Percentiles rank a stretch among this genome's conserved stretches.
phyloP scores from a whole-genome alignment of 495 filamentous ascomycete genomes.

The Elaphomyces granulatus region DNA sequence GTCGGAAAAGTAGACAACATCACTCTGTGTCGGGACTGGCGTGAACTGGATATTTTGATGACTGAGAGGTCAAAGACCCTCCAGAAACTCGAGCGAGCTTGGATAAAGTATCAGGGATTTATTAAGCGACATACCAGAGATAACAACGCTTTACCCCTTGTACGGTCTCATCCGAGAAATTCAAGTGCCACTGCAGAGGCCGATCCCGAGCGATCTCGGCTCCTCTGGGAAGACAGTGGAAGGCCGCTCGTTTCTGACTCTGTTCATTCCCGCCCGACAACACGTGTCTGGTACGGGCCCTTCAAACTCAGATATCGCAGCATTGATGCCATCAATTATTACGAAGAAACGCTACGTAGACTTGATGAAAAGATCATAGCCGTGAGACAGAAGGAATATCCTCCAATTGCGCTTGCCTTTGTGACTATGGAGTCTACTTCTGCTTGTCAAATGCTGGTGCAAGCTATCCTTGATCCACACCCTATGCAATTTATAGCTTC shows the following conservation, averaged over 20 bases:
- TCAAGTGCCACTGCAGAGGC: conserved; percentile 22
- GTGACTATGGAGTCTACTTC: conserved; percentile 94
- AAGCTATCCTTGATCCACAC: conserved; percentile 78
- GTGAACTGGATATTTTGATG: conserved; percentile 61
- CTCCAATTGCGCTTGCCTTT: conserved; percentile 71
- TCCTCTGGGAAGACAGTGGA: conserved; percentile 34
- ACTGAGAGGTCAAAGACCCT: conserved; percentile 48
- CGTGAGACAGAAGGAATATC: conserved; percentile 62
- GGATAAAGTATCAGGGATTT: conserved; percentile 54
- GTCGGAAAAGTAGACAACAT: conserved; percentile 92
- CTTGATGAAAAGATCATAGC: conserved; percentile 62
- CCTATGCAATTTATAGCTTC: conserved; percentile 76
- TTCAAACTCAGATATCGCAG: conserved; percentile 55
- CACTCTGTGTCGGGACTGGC: conserved; percentile 78
- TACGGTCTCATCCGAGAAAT: conserved; percentile 24
- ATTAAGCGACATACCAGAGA: conserved; percentile 32
- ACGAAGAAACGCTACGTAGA: conserved; percentile 67
- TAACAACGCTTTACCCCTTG: conserved; percentile 36
- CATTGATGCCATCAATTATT: conserved; percentile 88
- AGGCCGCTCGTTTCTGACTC: conserved; percentile 25
- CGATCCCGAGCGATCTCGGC: conserved; percentile 33
- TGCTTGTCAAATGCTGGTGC: conserved; percentile 86
- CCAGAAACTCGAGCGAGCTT: conserved; percentile 68
- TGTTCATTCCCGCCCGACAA: conserved; percentile 44
- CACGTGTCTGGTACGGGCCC: conserved; percentile 66